A percentile compares a stretch with the other conserved stretches of the same genome.
Conservation (phyloP, 2,329 filamentous ascomycete genomes). For the Pseudogymnoascus sp. region DNA sequence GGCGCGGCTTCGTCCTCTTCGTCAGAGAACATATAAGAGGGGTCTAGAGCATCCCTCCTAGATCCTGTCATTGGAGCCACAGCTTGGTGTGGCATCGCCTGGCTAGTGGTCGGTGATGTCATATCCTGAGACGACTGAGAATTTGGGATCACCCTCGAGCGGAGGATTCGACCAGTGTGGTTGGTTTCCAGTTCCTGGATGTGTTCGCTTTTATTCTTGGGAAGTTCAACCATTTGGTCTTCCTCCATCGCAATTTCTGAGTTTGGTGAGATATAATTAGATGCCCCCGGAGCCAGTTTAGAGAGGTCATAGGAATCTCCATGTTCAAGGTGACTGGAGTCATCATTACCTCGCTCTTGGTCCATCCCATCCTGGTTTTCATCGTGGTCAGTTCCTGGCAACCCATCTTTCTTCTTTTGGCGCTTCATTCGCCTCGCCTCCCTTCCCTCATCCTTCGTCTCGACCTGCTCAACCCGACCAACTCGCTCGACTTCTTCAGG, state of each 20-base stretch:
- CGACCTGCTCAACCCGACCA: background rate
- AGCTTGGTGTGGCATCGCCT: background rate
- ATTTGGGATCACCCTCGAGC: constrained; percentile 10
- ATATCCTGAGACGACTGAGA: constrained; percentile 9
- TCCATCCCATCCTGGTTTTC: background rate
- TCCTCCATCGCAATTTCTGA: background rate
- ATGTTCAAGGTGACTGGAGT: background rate
- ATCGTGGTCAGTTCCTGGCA: background rate
- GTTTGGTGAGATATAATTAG: background rate
- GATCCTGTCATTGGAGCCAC: background rate
- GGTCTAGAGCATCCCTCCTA: constrained; percentile 19
- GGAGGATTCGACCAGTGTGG: background rate
- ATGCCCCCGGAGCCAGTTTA: background rate
- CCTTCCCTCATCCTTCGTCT: background rate
- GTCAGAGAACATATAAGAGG: constrained; percentile 31
- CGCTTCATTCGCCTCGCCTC: background rate
- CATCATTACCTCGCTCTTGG: background rate
- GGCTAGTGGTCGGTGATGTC: constrained; percentile 11
- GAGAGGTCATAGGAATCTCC: background rate
- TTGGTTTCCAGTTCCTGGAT: background rate
- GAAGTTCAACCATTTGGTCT: background rate
- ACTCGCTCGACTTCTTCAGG: background rate
- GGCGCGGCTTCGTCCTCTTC: constrained; percentile 26
- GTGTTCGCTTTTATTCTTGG: background rate
- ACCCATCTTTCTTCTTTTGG: background rate